Conservation (phyloP, 768 basidiomycete species). For the Mycena belliarum region DNA sequence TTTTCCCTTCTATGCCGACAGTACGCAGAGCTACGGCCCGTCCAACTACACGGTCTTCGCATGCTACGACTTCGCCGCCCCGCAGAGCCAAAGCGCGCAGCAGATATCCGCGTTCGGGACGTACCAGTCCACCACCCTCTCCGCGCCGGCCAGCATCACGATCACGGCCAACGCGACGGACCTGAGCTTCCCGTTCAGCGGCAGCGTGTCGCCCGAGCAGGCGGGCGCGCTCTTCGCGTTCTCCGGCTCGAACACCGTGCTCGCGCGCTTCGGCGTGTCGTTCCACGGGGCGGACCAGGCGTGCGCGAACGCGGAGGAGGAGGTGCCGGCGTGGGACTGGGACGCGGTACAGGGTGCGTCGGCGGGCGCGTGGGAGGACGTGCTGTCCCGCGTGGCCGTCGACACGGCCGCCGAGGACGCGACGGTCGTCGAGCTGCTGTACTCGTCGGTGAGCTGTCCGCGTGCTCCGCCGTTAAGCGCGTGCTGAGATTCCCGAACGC, state of each 20-base stretch:
- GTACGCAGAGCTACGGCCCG: conserved; percentile 43
- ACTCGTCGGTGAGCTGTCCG: conserved; percentile 43
- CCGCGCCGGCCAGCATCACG: conserved; percentile 35
- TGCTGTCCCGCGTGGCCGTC: conserved; percentile 38
- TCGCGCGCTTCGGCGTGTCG: conserved; percentile 59
- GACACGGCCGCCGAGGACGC: conserved; percentile 39
- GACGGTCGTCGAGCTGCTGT: conserved; percentile 45
- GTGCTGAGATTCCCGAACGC: not conserved
- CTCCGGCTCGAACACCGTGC: conserved; percentile 34
- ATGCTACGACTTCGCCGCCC: conserved; percentile 48
- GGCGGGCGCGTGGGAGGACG: conserved; percentile 42
- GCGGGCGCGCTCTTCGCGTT: conserved; percentile 48
- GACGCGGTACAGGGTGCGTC: conserved; percentile 41
- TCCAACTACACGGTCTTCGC: conserved; percentile 50
- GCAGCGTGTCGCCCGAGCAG: conserved; percentile 39
- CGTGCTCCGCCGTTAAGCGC: not conserved
- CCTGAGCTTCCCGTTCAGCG: conserved; percentile 40
- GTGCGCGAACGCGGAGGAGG: conserved; percentile 57
- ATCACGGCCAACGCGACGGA: conserved; percentile 34
- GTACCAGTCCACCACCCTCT: conserved; percentile 37
- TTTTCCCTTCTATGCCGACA: not conserved
- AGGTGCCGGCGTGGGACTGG: conserved; percentile 52
- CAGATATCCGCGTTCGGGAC: conserved; percentile 37
- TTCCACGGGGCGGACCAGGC: conserved; percentile 54
- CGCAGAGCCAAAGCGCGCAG: conserved; percentile 25